phyloP scores from a whole-genome alignment of 352 stramenopile genomes.

The Phytophthora melonis region DNA sequence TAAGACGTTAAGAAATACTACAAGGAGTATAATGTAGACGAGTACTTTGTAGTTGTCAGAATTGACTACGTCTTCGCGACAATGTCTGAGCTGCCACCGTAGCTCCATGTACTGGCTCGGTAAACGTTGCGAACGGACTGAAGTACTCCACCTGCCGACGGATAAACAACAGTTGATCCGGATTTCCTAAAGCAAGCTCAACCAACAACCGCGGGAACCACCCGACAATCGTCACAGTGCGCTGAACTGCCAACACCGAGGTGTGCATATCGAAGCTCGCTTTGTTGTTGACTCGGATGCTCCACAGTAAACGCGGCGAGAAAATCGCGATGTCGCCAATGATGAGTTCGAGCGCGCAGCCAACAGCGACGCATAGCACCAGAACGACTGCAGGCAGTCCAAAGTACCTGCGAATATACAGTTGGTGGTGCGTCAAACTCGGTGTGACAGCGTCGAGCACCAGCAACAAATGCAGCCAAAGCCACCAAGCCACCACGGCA shows the following conservation, averaged over 20 bases:
- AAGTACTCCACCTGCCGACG: slow-evolving; percentile 20
- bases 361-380: slow-evolving; percentile 5
- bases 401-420: slow-evolving; percentile 1
- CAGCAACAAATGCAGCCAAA: slow-evolving; percentile 57
- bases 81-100: not conserved
- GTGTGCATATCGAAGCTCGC: slow-evolving; percentile 8
- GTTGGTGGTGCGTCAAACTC: slow-evolving; percentile 3
- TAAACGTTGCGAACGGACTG: slow-evolving; percentile 20
- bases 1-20: too few species aligned
- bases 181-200: not conserved
- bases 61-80: not conserved
- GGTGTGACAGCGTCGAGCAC: slow-evolving; percentile 51
- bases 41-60: not conserved
- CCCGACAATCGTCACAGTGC: slow-evolving; percentile 17
- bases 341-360: slow-evolving; percentile 1
- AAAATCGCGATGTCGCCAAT: slow-evolving; percentile 4
- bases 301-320: slow-evolving; percentile 7
- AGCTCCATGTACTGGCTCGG: not conserved
- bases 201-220: slow-evolving; percentile 14
- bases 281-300: not conserved
- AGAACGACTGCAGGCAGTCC: slow-evolving; percentile 3
- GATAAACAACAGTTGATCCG: slow-evolving; percentile 20
- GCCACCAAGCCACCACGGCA: slow-evolving; percentile 43
- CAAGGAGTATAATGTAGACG: too few species aligned
- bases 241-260: slow-evolving; percentile 13